Base-by-base conservation (phyloP, 1,284 basidiomycete species). In the Wallemia ichthyophaga region DNA sequence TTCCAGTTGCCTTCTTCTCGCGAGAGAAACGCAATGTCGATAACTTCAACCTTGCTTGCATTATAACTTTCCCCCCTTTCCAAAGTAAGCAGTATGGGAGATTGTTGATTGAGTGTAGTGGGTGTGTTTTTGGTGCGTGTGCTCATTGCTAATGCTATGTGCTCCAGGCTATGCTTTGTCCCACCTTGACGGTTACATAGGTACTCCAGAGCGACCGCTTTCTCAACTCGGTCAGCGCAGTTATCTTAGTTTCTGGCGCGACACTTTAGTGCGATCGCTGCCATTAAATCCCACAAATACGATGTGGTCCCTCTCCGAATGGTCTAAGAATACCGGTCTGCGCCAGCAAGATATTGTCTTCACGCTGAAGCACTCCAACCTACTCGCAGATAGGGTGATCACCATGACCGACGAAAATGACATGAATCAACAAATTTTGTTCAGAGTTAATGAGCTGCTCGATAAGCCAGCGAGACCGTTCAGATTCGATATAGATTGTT, bases 91-190 rank as follows among this genome's bases (percentile, higher is more conserved):
- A 88, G 5, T 96, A 84, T 66, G 92, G 91, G 1, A 91, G 87
- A 73, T 78, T 98, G 33, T 77, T 98, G 75, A 96, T 98, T 66
- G 92, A 99, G 72, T 95, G 96, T 73, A 95, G 91, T 91, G 65
- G 59, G 76, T 73, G 59, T 55, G 26, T 27, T n/a, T n/a, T n/a
- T n/a, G n/a, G n/a, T n/a, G n/a, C n/a, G n/a, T n/a, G n/a, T n/a
- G n/a, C n/a, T n/a, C n/a, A n/a, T n/a, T n/a, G n/a, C n/a, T n/a
- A n/a, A n/a, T n/a, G n/a, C n/a, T n/a, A n/a, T n/a, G n/a, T 21
- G 3, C n/a, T 17, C 5, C n/a, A 48, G 37, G 37, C n/a, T 48
- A 48, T 21, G 37, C 37, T 17, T 19, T 48, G 9, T 48, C 37
- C n/a, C 37, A 48, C n/a, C n/a, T 48, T 5, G 37, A 48, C n/a